phyloP scores from a whole-genome alignment of 495 filamentous ascomycete genomes.

The Aspergillus taichungensis region DNA sequence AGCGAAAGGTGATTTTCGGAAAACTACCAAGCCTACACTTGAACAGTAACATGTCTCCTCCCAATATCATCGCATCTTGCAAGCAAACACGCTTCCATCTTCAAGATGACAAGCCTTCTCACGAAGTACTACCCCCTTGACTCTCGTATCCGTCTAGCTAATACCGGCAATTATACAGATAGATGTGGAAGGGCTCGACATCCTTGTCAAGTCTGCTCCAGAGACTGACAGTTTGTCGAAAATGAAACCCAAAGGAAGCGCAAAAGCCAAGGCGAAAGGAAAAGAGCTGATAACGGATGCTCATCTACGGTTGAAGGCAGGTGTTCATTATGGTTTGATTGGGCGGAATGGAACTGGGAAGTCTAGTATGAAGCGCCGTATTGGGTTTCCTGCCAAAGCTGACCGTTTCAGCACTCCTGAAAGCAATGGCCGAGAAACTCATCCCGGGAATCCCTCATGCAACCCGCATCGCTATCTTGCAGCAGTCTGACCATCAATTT shows the following conservation, averaged over 20 bases:
- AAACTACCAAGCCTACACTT: too few relatives aligned
- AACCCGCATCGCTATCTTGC: constrained; percentile 59
- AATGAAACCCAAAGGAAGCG: constrained; percentile 43
- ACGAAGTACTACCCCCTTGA: too few relatives aligned
- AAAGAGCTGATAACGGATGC: constrained; percentile 64
- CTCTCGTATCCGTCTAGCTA: too few relatives aligned
- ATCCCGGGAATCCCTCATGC: constrained; percentile 68
- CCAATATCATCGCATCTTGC: constrained; percentile 40
- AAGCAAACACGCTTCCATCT: constrained; percentile 41
- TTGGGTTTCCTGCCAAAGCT: too few relatives aligned
- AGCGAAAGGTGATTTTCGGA: too few relatives aligned
- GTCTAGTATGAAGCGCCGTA: too few relatives aligned
- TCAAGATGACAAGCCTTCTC: constrained; percentile 29
- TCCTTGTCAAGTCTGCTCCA: constrained; percentile 41
- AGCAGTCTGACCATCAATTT: constrained; percentile 67
- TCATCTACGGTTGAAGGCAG: constrained; percentile 58
- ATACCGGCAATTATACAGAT: constrained; percentile 37
- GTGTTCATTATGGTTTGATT: constrained; percentile 62
- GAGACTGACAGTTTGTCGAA: constrained; percentile 24
- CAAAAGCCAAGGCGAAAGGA: constrained; percentile 42
- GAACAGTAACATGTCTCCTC: too few relatives aligned
- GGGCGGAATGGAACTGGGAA: constrained; percentile 77
- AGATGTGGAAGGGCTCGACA: constrained; percentile 57
- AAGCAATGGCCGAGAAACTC: constrained; percentile 66
- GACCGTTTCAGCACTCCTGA: constrained; percentile 55